phyloP scores from a whole-genome alignment of 179 eudicot species.

The Nepenthes alata region DNA sequence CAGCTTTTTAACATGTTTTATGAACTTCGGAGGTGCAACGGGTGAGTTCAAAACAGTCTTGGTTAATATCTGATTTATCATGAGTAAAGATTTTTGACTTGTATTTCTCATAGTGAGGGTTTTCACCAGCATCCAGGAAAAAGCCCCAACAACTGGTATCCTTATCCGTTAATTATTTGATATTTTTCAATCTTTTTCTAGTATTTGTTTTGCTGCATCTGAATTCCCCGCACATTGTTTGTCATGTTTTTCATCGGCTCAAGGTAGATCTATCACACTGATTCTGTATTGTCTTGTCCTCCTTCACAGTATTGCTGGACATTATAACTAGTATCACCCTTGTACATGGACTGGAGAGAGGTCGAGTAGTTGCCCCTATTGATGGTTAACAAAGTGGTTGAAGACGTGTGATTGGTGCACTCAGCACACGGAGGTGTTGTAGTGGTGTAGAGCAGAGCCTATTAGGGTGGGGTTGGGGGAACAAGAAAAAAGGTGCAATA shows the following conservation, averaged over 20 bases:
- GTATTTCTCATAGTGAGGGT: constrained; percentile 59
- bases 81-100: constrained; percentile 1
- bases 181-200: neutral
- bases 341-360: too few species aligned
- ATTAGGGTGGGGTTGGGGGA: too few species aligned
- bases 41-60: constrained; percentile 32
- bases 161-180: constrained; percentile 13
- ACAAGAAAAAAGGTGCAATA: too few species aligned
- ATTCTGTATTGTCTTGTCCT: too few species aligned
- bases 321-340: too few species aligned
- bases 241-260: neutral
- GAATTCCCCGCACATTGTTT: neutral
- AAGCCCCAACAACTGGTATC: constrained; percentile 86
- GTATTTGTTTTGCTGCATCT: neutral
- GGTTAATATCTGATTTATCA: neutral
- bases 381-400: too few species aligned
- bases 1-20: constrained; percentile 73
- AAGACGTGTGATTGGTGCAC: too few species aligned
- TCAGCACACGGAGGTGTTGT: too few species aligned
- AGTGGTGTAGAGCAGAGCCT: too few species aligned
- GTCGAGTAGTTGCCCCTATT: too few species aligned
- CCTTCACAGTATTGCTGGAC: too few species aligned
- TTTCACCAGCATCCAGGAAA: constrained; percentile 91
- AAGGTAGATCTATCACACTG: too few species aligned
- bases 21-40: constrained; percentile 85